Base-by-base conservation (phyloP, 441 rosid genomes). In the Caryocar brasiliense region DNA sequence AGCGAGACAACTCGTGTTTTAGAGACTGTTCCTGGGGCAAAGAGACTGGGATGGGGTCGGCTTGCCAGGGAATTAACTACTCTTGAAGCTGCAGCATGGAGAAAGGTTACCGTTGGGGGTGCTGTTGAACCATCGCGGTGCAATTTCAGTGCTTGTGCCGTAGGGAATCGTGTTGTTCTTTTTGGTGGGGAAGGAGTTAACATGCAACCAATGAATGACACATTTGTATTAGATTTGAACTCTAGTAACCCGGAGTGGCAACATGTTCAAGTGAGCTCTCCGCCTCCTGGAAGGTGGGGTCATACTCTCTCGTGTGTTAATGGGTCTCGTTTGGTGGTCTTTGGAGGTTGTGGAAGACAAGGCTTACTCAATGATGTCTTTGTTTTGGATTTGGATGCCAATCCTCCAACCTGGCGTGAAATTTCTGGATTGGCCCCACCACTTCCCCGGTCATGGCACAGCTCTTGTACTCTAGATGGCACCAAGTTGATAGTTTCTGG, bases 231-330 rank as follows among this genome's bases (percentile, higher is more conserved):
- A 79, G 96, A 92, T 61, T 70, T 91, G 35, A 81, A 80, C 62
- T 78, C 96, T 12, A 82, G 69, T 54, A 77, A 65, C 52, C 96
- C 96, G 0, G 84, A 85, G 68, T 91, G 96, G 98, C 77, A 83
- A 56, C 84, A 81, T 26, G 88, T 90, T 58, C 79, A 77, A 39
- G 98, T 91, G 47, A 83, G 95, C 71, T 91, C 96, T 41, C 90
- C 98, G 34, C 98, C 98, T 25, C 98, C 96, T 11, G 95, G 95
- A 46, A 85, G 95, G 17, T 91, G 98, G 98, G 96, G 98, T 40
- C 98, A 91, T 54, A 85, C 98, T 0, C 86, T 87, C 5, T 78
- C 96, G 17, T 87, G 96, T 58, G 86, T 91, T 27, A 81, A 85
- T 34, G 96, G 96, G 5, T 91, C 96, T 50, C 67, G 74, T 67